phyloP scores from a whole-genome alignment of 805 yeast genomes.

The Teunomyces tritomae region DNA sequence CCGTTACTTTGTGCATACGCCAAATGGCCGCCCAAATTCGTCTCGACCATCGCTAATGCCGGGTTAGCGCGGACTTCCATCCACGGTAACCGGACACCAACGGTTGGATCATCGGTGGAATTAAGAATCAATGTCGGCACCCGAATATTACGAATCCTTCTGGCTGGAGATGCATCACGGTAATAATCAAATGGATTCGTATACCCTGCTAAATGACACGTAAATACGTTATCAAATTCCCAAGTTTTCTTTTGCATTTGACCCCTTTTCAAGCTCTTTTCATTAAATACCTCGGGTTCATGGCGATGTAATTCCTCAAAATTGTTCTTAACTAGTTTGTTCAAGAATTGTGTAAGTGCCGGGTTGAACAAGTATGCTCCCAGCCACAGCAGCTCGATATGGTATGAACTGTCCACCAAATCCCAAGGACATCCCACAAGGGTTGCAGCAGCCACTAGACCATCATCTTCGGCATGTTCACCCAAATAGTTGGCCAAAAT shows the following conservation, averaged over 20 bases:
- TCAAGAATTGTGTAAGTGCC: constrained; percentile 29
- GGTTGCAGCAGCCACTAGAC: constrained; percentile 48
- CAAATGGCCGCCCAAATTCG: constrained; percentile 76
- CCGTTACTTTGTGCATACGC: constrained; percentile 70
- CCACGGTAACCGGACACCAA: constrained; percentile 54
- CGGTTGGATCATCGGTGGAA: constrained; percentile 74
- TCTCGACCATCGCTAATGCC: constrained; percentile 52
- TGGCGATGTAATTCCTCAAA: constrained; percentile 29
- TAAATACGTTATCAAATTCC: constrained; percentile 64
- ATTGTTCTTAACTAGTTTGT: constrained; percentile 32
- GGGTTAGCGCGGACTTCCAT: constrained; percentile 56
- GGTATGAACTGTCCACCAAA: constrained; percentile 46
- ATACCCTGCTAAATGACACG: constrained; percentile 67
- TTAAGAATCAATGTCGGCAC: constrained; percentile 66
- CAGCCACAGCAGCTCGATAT: constrained; percentile 37
- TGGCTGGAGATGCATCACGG: constrained; percentile 55
- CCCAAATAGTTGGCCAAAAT: constrained; percentile 72
- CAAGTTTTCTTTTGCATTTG: constrained; percentile 31
- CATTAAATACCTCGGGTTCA: constrained; percentile 25
- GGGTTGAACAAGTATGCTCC: constrained; percentile 36
- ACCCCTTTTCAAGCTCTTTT: constrained; percentile 17
- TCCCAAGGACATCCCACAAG: constrained; percentile 75
- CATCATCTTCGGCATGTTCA: constrained; percentile 33
- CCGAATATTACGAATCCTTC: constrained; percentile 48
- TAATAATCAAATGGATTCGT: constrained; percentile 65